Evolutionary conservation across 2,329 filamentous ascomycete species (phyloP), one percentile per base, ranked within the genome.

Genomic region (Fusarium gaditjirri): DNA sequence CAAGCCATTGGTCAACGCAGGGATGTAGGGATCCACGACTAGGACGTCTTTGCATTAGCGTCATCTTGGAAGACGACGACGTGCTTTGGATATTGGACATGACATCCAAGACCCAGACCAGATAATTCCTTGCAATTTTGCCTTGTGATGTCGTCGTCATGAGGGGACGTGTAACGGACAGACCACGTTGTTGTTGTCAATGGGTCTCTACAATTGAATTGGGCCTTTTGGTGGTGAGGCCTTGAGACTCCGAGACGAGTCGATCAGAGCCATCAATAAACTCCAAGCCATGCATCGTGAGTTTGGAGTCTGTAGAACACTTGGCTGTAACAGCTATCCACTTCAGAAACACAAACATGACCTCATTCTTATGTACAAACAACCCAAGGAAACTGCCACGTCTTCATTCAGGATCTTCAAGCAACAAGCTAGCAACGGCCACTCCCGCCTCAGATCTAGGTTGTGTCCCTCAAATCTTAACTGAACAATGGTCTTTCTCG

Each of bases 131-230:
- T 60, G 60, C 39, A 54, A 61, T 67, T 58, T 38, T 52, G 57
- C 61, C 73, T 63, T 67, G 65, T 70, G 65, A 75, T 75, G 65
- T 42, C 69, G 63, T 66, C 63, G 62, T 66, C 61, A 66, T 65
- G 43, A 65, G 63, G 52, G 38, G 41, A 14, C 23, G 29, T 21
- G 33, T 38, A 43, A 31, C 29, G 8, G 29, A 55, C 25, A 39
- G 61, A 66, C 59, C 50, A 65, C 43, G 43, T 66, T 29, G 27
- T 27, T 8, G 8, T 6, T 50, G 33, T 63, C 43, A 8, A 61
- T 42, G 38, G 19, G 13, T 16, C 29, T 35, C 19, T 35, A 29
- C n/a, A 38, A 39, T 27, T n/a, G 23, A 39, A 29, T 43, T 29
- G n/a, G 23, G 16, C 38, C 33, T 44, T 14, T 38, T 50, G 19